Percentiles rank a stretch among this genome's conserved stretches.
Evolutionary conservation across 129 eudicot species (phyloP).

Genomic region (Kitagawia praeruptora): DNA sequence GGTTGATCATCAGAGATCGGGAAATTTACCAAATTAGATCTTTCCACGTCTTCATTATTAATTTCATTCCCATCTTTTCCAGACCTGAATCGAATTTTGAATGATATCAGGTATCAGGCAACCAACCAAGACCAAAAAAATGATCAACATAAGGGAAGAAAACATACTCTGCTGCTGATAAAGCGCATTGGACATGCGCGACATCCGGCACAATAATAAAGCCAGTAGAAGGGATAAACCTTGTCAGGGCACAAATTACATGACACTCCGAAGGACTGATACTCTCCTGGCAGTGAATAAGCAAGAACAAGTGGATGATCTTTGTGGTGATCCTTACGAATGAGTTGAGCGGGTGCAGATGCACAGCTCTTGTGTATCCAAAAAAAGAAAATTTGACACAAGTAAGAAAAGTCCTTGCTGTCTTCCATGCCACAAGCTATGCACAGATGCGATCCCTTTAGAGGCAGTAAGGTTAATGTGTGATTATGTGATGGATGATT

Average conservation of each 20-base stretch:
- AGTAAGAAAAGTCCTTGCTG: background rate
- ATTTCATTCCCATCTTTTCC: background rate
- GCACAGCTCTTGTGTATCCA: slow-evolving; percentile 3
- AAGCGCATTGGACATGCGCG: background rate
- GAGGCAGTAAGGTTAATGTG: background rate
- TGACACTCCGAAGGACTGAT: background rate
- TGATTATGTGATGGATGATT: background rate
- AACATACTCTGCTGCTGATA: background rate
- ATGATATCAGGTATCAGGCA: background rate
- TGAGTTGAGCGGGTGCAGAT: background rate
- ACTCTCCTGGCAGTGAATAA: background rate
- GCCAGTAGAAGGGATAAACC: background rate
- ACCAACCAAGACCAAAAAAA: background rate
- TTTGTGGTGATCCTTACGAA: background rate
- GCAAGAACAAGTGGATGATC: background rate
- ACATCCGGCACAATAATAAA: slow-evolving; percentile 8
- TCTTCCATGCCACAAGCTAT: background rate
- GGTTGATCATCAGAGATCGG: background rate
- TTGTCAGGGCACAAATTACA: background rate
- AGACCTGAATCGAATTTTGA: background rate
- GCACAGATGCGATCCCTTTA: background rate
- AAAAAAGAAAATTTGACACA: background rate
- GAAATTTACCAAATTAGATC: background rate
- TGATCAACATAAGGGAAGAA: background rate
- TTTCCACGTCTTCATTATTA: background rate